Base-by-base conservation (phyloP, 768 basidiomycete genomes). In the Tulasnella calospora region DNA sequence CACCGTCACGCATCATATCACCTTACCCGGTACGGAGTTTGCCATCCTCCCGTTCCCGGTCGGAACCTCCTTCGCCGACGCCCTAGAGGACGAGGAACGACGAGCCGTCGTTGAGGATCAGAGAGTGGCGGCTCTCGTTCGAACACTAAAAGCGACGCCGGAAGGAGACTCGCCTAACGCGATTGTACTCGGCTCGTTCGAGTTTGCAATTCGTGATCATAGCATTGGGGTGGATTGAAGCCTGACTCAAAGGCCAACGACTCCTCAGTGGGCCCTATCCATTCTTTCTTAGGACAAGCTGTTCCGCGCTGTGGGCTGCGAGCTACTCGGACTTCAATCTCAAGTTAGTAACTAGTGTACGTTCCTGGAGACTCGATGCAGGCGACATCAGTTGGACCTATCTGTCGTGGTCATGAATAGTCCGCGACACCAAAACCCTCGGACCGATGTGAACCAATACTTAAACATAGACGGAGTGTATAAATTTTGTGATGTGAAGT, bases 1-100 rank as follows among this genome's bases (percentile, higher is more conserved):
- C 44, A 83, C 82, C 57, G 83, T 88, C 9, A 82, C 85, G 23
- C 84, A 85, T 79, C 86, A 86, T 78, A 86, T 88, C 80, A 82
- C 87, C 61, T 81, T 88, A 44, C 83, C 74, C 1, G 46, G 46
- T 23, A 76, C 74, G 23, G 51, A 47, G 27, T 76, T 51, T 57
- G 74, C 74, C 33, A 57, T 76, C 17, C 51, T 38, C 38, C 74
- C 46, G 4, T 76, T 76, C 74, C 51, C 74, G 5, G 10, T 36
- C 12, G 35, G 55, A 33, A 76, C 61, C 33, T 9, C 57, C 7
- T 76, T 69, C 41, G 57, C 55, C 6, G 15, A 38, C 19, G 75
- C 61, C 30, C 27, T 76, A 33, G 3, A 41, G 19, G 57, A 69
- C 57, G 75, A 61, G 23, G 36, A 76, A 5, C 1, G 73, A 21